Percentiles rank a stretch among this genome's conserved stretches.
These are phyloP conservation scores for Diospyros kaki DNA, from an alignment of 148 eudicot genomes.

Conservation along the genomic window DNA sequence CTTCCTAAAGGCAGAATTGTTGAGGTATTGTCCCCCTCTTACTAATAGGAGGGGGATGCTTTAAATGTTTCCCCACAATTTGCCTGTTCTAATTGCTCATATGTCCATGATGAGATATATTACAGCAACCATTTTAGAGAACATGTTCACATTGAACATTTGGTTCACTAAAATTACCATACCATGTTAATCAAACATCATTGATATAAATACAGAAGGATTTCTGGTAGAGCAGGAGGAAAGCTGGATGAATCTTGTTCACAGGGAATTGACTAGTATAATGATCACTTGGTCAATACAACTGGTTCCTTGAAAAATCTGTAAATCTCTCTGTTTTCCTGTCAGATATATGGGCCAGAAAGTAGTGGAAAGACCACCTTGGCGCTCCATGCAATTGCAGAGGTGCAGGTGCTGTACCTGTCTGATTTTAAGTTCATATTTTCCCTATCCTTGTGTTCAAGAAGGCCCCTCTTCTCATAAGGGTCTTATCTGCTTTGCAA, in stretches of 20 bases:
- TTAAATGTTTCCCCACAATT: not conserved
- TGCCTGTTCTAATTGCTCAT: not conserved
- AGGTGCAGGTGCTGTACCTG: constrained; percentile 70
- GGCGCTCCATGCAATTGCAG: constrained; percentile 97
- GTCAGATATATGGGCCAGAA: constrained; percentile 95
- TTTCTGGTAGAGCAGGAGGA: too few relatives aligned
- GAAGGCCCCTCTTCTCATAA: not conserved
- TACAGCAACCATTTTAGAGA: not conserved
- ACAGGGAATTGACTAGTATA: not conserved
- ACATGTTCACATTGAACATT: too few relatives aligned
- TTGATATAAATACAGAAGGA: not conserved
- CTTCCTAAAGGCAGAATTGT: constrained; percentile 95
- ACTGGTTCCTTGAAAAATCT: not conserved
- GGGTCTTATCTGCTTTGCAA: constrained; percentile 5
- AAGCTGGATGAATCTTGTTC: not conserved
- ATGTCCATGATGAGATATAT: not conserved
- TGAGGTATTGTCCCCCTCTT: constrained; percentile 42
- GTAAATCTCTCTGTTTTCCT: not conserved
- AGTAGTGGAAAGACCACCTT: constrained; percentile 97
- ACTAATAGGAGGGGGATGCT: not conserved
- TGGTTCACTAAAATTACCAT: not conserved
- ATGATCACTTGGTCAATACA: not conserved
- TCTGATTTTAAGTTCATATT: constrained; percentile 7
- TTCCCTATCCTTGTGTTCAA: not conserved
- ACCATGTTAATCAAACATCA: not conserved